Evolutionary conservation across 257 asterid species (phyloP), one percentile per base, ranked within the genome.

Genomic region (Nicotiana tabacum): DNA sequence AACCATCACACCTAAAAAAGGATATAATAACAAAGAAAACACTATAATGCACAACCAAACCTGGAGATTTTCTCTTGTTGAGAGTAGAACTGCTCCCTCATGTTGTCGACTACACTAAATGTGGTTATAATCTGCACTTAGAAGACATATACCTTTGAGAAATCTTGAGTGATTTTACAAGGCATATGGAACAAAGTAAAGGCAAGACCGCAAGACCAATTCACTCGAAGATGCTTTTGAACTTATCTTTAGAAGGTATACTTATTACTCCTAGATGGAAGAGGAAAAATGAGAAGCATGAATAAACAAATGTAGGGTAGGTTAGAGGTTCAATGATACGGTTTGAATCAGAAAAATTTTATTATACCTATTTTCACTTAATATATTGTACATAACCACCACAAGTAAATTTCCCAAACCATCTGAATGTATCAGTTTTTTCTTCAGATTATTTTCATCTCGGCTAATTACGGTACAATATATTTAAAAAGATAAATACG

Each of bases 21-120:
- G 56, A 70, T 65, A 83, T 39, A 27, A 76, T 81, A 60, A 86
- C 51, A 74, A 67, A 70, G 68, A 43, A 70, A 15, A 83, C 39
- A 74, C 61, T 27, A 74, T 12, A 24, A 57, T 62, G 62, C 29
- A 86, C 57, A 79, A 82, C 72, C 87, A 62, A 27, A 94, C 99
- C 98, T 90, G 89, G 93, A 85, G 61, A 90, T 66, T 84, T 88
- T 91, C 84, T 89, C 94, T 85, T 84, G 92, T 78, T 89, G 91
- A 51, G 94, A 85, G 85, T 91, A 91, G 86, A 91, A 91, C 85
- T 92, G 98, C 90, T 92, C 93, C 85, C 88, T 92, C 98, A 94
- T 94, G 90, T 88, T 90, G 90, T 94, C 97, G 81, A 91, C 98
- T 58, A 93, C 97, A 69, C 98, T 94, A 91, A 93, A 96, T 62